Evolutionary conservation across 2,329 filamentous ascomycete genomes (phyloP), one percentile per base, ranked within the genome.

Genomic region (Ascochyta koolunga): DNA sequence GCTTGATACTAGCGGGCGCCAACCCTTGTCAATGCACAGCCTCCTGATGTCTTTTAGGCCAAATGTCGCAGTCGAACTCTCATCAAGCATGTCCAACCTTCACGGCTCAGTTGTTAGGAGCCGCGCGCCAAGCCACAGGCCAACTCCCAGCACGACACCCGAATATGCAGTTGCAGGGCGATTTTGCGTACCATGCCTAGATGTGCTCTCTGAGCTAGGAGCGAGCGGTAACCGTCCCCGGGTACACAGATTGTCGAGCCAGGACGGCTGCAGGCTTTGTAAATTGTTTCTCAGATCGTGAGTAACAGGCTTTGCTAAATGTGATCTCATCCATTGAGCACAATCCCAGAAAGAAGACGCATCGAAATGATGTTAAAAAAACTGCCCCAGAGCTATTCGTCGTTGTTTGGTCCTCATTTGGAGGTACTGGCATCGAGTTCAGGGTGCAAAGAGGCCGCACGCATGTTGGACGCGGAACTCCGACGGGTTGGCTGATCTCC

Each of bases 201-300:
- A 31, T 11, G 35, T 38, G 24, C 25, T 47, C 25, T 29, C 44
- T 3, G 44, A 32, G 18, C 31, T 32, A 5, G 44, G 37, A 19
- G 29, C 27, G 19, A 40, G 21, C 9, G 18, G 18, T 10, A 35
- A 21, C 5, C 18, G 29, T 25, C 33, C 36, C 9, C 7, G 10
- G 15, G 18, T 24, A n/a, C 19, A 40, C 36, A 41, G n/a, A 21
- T 9, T 38, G 13, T 35, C 18, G 21, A 49, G 18, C 10, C 44
- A 38, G n/a, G 31, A 42, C 16, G 29, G 31, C n/a, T 53, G 50
- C 24, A 27, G 8, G 19, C 43, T 48, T 18, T 53, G 50, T 41
- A 9, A 15, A 15, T 48, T 42, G 19, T 38, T 42, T 32, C 50
- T 33, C 7, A 27, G 35, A 15, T 47, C 38, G 50, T 53, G 32